Conservation (phyloP, 2,329 filamentous ascomycete species). For the Pseudocercospora cruenta region DNA sequence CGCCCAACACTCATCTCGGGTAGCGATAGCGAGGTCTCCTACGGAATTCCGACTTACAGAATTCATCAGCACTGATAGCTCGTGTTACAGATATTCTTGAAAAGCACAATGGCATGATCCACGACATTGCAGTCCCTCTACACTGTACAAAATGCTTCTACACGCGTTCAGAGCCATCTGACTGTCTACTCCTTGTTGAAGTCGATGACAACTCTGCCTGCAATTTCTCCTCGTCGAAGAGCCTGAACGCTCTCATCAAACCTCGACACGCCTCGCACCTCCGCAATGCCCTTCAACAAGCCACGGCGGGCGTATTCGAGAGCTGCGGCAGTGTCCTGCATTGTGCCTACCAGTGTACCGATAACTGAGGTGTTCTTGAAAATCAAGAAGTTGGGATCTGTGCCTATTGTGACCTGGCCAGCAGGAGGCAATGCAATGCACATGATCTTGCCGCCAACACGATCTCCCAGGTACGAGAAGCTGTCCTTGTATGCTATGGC, state of each 20-base stretch:
- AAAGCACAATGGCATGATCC: not conserved
- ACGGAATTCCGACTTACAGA: not conserved
- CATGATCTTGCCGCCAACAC: conserved; percentile 57
- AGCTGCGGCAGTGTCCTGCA: conserved; percentile 53
- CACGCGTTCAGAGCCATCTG: not conserved
- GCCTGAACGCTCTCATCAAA: conserved; percentile 56
- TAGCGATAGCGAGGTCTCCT: not conserved
- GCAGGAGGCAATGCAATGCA: conserved; percentile 48
- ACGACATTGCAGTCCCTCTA: not conserved
- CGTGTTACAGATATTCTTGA: not conserved
- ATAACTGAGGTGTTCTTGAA: conserved; percentile 43
- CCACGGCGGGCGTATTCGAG: conserved; percentile 56
- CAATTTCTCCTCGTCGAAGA: conserved; percentile 54
- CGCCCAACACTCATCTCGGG: not conserved
- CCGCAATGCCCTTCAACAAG: conserved; percentile 54
- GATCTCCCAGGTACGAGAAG: conserved; percentile 49
- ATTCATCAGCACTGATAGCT: not conserved
- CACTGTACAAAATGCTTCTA: not conserved
- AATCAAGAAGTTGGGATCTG: conserved; percentile 40
- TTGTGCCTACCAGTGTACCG: conserved; percentile 50
- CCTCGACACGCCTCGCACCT: conserved; percentile 51
- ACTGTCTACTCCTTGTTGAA: conserved; percentile 48
- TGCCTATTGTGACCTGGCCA: conserved; percentile 40
- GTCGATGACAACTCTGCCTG: conserved; percentile 58
- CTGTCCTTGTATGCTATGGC: conserved; percentile 35